phyloP scores from a whole-genome alignment of 2,329 filamentous ascomycete species.

The Seiridium unicorne region DNA sequence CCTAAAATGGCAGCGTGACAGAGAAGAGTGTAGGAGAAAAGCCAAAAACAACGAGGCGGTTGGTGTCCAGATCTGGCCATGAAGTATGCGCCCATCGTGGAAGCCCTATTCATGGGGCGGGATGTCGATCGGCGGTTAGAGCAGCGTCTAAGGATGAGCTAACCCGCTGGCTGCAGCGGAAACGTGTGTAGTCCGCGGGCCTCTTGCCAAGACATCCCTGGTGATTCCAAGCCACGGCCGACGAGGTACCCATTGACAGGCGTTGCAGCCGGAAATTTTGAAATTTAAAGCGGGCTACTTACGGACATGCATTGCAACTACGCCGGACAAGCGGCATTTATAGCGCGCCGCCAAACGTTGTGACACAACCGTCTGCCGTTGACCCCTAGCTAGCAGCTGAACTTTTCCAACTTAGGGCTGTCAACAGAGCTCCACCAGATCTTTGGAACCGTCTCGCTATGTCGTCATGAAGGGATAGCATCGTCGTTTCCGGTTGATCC shows the following conservation, averaged over 20 bases:
- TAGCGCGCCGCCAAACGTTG: too few species aligned
- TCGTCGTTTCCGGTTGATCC: too few species aligned
- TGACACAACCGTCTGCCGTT: too few species aligned
- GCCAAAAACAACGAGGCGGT: too few species aligned
- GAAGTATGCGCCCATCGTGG: not conserved
- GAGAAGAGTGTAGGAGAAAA: not conserved
- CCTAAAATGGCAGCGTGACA: not conserved
- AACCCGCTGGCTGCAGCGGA: not conserved
- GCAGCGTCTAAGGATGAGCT: not conserved
- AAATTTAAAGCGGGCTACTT: not conserved
- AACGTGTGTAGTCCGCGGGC: not conserved
- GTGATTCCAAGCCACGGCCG: not conserved
- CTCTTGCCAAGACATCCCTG: not conserved
- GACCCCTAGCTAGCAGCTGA: too few species aligned
- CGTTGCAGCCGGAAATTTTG: not conserved
- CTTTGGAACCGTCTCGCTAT: too few species aligned
- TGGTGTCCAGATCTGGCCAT: too few species aligned
- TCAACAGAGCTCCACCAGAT: too few species aligned
- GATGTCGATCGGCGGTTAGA: not conserved
- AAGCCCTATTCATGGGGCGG: not conserved
- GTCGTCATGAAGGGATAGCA: too few species aligned
- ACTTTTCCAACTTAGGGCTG: too few species aligned
- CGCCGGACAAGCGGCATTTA: too few species aligned
- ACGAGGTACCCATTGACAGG: not conserved
- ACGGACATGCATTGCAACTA: too few species aligned